Evolutionary conservation across 495 filamentous ascomycete species (phyloP), one percentile per base, ranked within the genome.

Genomic region (Podospora anserina): DNA sequence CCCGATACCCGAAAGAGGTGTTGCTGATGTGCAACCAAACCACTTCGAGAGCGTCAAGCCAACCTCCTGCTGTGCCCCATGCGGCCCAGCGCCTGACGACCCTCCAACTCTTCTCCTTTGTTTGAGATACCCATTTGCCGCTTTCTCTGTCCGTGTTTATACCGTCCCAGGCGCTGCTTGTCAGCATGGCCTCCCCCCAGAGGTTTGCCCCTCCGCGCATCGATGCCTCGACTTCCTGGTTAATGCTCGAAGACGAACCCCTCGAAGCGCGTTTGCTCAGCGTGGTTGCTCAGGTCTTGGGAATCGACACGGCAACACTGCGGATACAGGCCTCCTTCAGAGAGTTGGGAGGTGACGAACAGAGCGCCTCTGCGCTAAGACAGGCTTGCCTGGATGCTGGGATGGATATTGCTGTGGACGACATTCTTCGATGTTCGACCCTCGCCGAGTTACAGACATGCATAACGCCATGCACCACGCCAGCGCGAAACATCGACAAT

Each of bases 401-500:
- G 28, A 71, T 80, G 64, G 72, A 77, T 56, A 69, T 82, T 1
- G 74, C 71, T 58, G 75, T 79, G 5, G 75, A 73, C 23, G 82
- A 82, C 58, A 80, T 82, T 55, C 77, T 80, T 58, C 76, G 76
- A 55, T 81, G 79, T 70, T 69, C 73, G 63, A 82, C 74, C 9
- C 73, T 84, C 62, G 74, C 79, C 49, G 80, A 81, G 61, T 74
- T 81, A 63, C 77, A 77, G 54, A 70, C 76, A 30, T 75, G 75
- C 73, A 69, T 75, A 61, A 68, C 65, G 18, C 70, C 73, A 20
- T 75, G 72, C 64, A 69, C 74, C 30, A 68, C 71, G 30, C 69
- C 74, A 53, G 56, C 70, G 27, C 69, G 32, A 57, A 19, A 28
- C 16, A 23, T 64, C 55, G 63, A 44, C 11, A 30, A 49, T 63